A percentile compares a stretch with the other conserved stretches of the same genome.
phyloP scores from a whole-genome alignment of 2,329 filamentous ascomycete genomes.

The Exophiala phaeomuriformis region DNA sequence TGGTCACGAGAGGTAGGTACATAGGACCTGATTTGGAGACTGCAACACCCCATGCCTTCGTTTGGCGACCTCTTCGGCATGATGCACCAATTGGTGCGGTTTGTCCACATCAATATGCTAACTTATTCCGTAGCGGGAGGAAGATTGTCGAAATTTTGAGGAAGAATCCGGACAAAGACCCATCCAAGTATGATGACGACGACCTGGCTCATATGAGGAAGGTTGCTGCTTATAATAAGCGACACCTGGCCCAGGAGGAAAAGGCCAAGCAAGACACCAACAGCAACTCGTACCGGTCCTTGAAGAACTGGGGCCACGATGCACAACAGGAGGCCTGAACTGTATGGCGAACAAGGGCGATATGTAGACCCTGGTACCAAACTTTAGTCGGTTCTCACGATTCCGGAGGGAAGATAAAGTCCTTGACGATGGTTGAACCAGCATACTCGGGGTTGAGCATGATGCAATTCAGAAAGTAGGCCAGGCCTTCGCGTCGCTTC shows the following conservation, averaged over 20 bases:
- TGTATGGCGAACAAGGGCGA: not conserved
- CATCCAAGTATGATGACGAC: conserved; percentile 50
- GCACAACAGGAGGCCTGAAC: conserved; percentile 4
- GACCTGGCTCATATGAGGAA: conserved; percentile 55
- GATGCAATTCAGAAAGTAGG: conserved; percentile 92
- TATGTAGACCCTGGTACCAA: not conserved
- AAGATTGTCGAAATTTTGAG: conserved; percentile 58
- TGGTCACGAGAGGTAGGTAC: conserved; percentile 51
- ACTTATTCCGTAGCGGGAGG: conserved; percentile 44
- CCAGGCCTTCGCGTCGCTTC: conserved; percentile 69
- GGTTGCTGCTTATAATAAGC: conserved; percentile 57
- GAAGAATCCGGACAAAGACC: conserved; percentile 50
- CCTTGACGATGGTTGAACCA: conserved; percentile 80
- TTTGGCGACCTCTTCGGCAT: not conserved
- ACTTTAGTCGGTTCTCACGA: conserved; percentile 19
- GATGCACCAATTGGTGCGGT: not conserved
- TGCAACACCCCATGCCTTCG: not conserved
- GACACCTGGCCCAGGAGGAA: conserved; percentile 59
- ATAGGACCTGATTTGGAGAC: not conserved
- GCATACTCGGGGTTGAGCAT: conserved; percentile 90
- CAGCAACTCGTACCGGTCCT: conserved; percentile 50
- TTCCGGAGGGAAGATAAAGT: conserved; percentile 62
- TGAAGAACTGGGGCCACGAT: conserved; percentile 49
- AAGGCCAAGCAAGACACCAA: conserved; percentile 50
- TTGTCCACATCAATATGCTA: not conserved